These are phyloP conservation scores for Hanseniaspora nectarophila DNA, from an alignment of 805 yeast species.

Conservation along the genomic window DNA sequence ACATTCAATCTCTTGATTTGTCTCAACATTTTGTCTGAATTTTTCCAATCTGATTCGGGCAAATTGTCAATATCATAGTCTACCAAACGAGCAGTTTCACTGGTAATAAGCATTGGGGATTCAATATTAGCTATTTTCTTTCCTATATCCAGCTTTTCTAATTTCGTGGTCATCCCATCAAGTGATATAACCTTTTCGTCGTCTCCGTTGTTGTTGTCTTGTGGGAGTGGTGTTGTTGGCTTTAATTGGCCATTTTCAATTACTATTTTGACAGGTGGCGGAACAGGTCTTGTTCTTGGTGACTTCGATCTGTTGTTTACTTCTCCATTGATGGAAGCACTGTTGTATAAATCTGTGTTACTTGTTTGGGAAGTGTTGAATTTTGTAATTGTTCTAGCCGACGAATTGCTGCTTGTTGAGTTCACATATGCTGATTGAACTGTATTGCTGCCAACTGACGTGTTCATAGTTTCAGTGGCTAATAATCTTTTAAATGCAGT, in stretches of 20 bases:
- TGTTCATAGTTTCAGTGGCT: neutral
- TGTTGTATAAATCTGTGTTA: neutral
- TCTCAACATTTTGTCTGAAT: slow-evolving; percentile 39
- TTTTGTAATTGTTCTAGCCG: slow-evolving; percentile 8
- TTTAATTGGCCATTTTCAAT: slow-evolving; percentile 5
- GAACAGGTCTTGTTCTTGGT: slow-evolving; percentile 15
- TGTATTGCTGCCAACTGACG: neutral
- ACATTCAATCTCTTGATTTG: slow-evolving; percentile 57
- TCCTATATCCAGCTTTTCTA: slow-evolving; percentile 9
- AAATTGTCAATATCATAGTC: slow-evolving; percentile 38
- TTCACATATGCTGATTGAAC: neutral
- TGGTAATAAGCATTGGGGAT: neutral
- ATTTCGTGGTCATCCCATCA: slow-evolving; percentile 4
- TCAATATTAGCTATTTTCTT: neutral
- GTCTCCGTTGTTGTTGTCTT: slow-evolving; percentile 9
- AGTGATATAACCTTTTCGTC: slow-evolving; percentile 6
- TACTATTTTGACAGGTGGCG: slow-evolving; percentile 12
- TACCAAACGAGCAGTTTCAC: too few relatives aligned
- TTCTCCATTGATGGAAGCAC: neutral
- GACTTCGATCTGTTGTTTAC: slow-evolving; percentile 1
- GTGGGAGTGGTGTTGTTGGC: slow-evolving; percentile 7
- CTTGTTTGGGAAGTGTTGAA: neutral
- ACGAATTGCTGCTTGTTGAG: slow-evolving; percentile 1
- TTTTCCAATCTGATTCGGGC: slow-evolving; percentile 66
- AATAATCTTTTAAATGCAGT: neutral